A percentile compares a stretch with the other conserved stretches of the same genome.
These are phyloP conservation scores for Sclerotinia trifoliorum DNA, from an alignment of 2,329 filamentous ascomycete genomes.

Conservation along the genomic window DNA sequence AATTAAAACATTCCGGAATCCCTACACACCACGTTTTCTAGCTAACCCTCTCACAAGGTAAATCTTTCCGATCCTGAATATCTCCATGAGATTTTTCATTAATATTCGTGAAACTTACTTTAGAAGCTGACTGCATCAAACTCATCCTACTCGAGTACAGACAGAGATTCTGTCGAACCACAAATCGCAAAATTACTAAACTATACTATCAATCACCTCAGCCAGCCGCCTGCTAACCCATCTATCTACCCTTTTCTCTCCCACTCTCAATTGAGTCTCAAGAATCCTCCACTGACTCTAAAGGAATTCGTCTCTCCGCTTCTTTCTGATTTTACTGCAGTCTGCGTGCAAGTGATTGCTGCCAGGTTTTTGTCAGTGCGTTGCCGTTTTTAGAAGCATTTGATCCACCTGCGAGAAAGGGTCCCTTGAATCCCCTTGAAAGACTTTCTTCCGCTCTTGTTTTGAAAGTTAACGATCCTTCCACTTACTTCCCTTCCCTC, in stretches of 20 bases:
- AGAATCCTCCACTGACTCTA: neutral
- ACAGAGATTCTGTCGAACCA: neutral
- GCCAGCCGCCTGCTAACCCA: neutral
- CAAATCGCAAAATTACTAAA: neutral
- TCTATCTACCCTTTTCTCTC: too few species aligned
- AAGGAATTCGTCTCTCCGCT: neutral
- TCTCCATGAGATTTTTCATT: neutral
- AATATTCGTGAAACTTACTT: constrained; percentile 1
- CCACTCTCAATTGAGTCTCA: neutral
- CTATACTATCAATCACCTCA: neutral
- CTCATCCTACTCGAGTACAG: neutral
- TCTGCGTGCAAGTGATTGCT: constrained; percentile 21
- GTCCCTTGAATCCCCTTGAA: constrained; percentile 30
- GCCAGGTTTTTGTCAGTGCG: constrained; percentile 1
- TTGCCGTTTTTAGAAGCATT: constrained; percentile 17
- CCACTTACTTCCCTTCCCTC: constrained; percentile 18
- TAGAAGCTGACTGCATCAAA: constrained; percentile 18
- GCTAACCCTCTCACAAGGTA: neutral
- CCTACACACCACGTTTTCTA: constrained; percentile 19
- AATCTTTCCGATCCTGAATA: neutral
- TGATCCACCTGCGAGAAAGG: constrained; percentile 25
- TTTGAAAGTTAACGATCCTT: neutral
- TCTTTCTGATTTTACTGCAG: constrained; percentile 2
- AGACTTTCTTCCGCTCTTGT: neutral
- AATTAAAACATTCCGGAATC: neutral